These are phyloP conservation scores for Filosporella fistucella DNA, from an alignment of 495 filamentous ascomycete species.

Conservation along the genomic window DNA sequence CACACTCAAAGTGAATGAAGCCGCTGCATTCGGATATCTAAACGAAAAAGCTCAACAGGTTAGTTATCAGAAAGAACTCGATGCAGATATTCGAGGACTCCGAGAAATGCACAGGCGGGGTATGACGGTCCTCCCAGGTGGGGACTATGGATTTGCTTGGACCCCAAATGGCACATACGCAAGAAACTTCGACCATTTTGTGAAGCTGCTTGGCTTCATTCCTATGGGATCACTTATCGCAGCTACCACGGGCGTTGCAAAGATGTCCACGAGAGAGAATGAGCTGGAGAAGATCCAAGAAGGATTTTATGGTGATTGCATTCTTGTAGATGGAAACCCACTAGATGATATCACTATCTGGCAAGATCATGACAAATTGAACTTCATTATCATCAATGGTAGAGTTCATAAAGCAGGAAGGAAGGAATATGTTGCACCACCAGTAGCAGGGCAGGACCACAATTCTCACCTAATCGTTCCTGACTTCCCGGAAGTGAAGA, in stretches of 20 bases:
- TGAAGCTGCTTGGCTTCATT: slow-evolving; percentile 46
- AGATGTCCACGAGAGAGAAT: slow-evolving; percentile 44
- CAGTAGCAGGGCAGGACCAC: slow-evolving; percentile 11
- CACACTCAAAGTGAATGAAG: slow-evolving; percentile 29
- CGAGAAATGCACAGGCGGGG: slow-evolving; percentile 44
- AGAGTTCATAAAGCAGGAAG: slow-evolving; percentile 38
- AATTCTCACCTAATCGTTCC: slow-evolving; percentile 15
- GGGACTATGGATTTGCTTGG: slow-evolving; percentile 52
- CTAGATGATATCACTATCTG: slow-evolving; percentile 39
- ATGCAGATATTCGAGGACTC: slow-evolving; percentile 34
- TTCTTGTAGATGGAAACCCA: slow-evolving; percentile 45
- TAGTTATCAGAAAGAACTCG: slow-evolving; percentile 41
- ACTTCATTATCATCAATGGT: slow-evolving; percentile 45
- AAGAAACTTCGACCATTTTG: slow-evolving; percentile 44
- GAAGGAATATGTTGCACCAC: slow-evolving; percentile 30
- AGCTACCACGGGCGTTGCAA: slow-evolving; percentile 42
- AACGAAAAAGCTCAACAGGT: slow-evolving; percentile 39
- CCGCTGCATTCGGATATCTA: slow-evolving; percentile 40
- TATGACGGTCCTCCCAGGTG: slow-evolving; percentile 42
- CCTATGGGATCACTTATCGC: slow-evolving; percentile 43
- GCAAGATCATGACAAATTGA: slow-evolving; percentile 41
- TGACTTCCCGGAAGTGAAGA: slow-evolving; percentile 19
- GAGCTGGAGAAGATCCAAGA: slow-evolving; percentile 42
- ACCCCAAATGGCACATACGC: slow-evolving; percentile 48
- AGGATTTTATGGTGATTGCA: slow-evolving; percentile 43